phyloP scores from a whole-genome alignment of 1,139 yeast species.

The Zygoascus meyerae region DNA sequence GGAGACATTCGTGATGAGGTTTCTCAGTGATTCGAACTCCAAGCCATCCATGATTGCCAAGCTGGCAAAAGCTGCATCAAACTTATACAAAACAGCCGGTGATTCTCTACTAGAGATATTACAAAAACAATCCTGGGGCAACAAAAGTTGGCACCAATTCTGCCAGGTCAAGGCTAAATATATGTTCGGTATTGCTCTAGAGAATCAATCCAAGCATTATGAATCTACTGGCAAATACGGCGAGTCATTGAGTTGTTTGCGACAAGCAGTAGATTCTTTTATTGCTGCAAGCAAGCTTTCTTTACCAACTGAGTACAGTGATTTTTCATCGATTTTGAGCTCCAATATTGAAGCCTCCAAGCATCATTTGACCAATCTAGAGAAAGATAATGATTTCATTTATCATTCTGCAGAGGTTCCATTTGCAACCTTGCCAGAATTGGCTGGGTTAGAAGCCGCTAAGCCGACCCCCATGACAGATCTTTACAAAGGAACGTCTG shows the following conservation, averaged over 20 bases:
- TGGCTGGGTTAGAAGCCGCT: conserved; percentile 72
- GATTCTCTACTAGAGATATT: conserved; percentile 41
- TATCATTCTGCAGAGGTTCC: conserved; percentile 75
- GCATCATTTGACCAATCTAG: conserved; percentile 45
- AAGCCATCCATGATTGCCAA: conserved; percentile 63
- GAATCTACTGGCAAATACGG: conserved; percentile 59
- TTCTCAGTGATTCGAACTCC: conserved; percentile 41
- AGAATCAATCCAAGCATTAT: conserved; percentile 48
- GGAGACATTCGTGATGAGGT: conserved; percentile 68
- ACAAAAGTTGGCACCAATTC: conserved; percentile 44
- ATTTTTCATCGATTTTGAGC: conserved; percentile 23
- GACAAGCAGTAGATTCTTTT: conserved; percentile 38
- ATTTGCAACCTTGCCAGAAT: conserved; percentile 48
- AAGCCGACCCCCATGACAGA: conserved; percentile 59
- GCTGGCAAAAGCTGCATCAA: conserved; percentile 58
- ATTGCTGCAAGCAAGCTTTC: conserved; percentile 24
- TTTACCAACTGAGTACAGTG: conserved; percentile 20
- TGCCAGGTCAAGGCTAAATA: conserved; percentile 42
- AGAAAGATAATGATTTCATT: conserved; percentile 83
- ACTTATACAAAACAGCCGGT: conserved; percentile 50
- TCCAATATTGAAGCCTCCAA: conserved; percentile 32
- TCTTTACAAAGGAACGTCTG: conserved; percentile 37
- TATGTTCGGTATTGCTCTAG: conserved; percentile 45
- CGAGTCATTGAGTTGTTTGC: conserved; percentile 64
- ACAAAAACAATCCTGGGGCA: conserved; percentile 48